A percentile compares a stretch with the other conserved stretches of the same genome.
These are phyloP conservation scores for Malassezia sp. DNA, from an alignment of 1,284 basidiomycete species.

Conservation along the genomic window DNA sequence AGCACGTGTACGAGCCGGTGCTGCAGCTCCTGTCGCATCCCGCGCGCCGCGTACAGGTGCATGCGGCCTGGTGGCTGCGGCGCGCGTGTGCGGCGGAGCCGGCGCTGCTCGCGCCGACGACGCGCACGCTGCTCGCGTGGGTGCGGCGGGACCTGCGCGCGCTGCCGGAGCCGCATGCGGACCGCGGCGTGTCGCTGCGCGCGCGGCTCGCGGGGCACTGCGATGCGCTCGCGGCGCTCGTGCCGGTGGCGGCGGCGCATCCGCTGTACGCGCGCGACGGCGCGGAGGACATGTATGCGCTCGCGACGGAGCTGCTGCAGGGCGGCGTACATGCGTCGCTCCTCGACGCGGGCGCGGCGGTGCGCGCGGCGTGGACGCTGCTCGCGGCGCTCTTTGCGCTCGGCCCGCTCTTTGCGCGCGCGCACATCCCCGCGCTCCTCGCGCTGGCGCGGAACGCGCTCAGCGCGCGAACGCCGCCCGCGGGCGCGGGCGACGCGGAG, in stretches of 20 bases:
- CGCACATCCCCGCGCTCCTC: conserved; percentile 80
- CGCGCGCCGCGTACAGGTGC: conserved; percentile 71
- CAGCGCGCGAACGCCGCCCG: conserved; percentile 80
- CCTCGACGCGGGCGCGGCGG: conserved; percentile 66
- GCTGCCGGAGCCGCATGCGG: conserved; percentile 39
- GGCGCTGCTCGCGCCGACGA: conserved; percentile 64
- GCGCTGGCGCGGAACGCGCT: conserved; percentile 94
- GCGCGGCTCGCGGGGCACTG: conserved; percentile 75
- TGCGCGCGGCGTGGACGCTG: conserved; percentile 87
- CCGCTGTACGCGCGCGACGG: conserved; percentile 91
- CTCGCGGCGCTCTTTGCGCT: conserved; percentile 83
- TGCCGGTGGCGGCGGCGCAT: conserved; percentile 70
- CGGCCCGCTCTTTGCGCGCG: conserved; percentile 81
- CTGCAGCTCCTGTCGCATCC: conserved; percentile 76
- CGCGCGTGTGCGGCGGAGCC: conserved; percentile 84
- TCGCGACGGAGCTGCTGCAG: conserved; percentile 73
- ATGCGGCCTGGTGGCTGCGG: conserved; percentile 73
- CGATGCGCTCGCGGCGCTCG: conserved; percentile 73
- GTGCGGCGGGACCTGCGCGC: conserved; percentile 65
- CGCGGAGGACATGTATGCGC: conserved; percentile 76
- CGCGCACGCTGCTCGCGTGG: conserved; percentile 63
- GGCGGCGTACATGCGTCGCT: conserved; percentile 75
- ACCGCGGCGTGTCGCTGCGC: conserved; percentile 50
- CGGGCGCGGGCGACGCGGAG: conserved; percentile 59
- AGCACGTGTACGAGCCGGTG: conserved; percentile 73